A percentile compares a stretch with the other conserved stretches of the same genome.
Evolutionary conservation across 768 basidiomycete species (phyloP).

Genomic region (Clitopilus passeckerianus): DNA sequence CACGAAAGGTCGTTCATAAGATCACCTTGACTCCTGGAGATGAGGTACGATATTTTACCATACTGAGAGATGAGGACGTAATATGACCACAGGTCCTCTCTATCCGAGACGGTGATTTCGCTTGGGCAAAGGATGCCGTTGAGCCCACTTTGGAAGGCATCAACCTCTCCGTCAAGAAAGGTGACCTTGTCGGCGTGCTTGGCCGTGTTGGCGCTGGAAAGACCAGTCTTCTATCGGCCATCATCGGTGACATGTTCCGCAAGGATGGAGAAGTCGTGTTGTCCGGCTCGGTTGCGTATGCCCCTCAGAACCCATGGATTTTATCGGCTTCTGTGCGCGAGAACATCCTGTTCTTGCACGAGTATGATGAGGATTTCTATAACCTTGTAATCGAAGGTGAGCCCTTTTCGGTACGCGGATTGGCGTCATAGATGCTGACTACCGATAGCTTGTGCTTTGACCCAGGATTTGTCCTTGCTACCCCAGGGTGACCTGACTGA

Average conservation of each 20-base stretch:
- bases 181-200: conserved; percentile 79
- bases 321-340: conserved; percentile 82
- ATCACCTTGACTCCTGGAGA: conserved; percentile 49
- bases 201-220: conserved; percentile 93
- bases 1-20: conserved; percentile 48
- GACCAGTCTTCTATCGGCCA: conserved; percentile 73
- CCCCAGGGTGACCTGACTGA: conserved; percentile 81
- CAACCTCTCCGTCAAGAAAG: conserved; percentile 69
- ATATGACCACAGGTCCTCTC: conserved; percentile 44
- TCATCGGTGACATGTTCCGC: conserved; percentile 84
- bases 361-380: conserved; percentile 84
- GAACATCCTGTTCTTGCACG: conserved; percentile 90
- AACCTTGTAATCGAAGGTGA: conserved; percentile 72
- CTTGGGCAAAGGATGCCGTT: conserved; percentile 57
- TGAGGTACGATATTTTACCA: conserved; percentile 31
- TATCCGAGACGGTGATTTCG: conserved; percentile 75
- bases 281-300: conserved; percentile 73
- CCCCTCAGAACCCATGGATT: conserved; percentile 87
- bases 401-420: background rate
- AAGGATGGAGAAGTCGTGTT: conserved; percentile 68
- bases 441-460: conserved; percentile 72
- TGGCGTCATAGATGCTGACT: background rate
- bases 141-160: conserved; percentile 75
- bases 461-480: conserved; percentile 74
- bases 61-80: background rate